phyloP scores from a whole-genome alignment of 2,329 filamentous ascomycete species.

The Aspergillaceae sp. region DNA sequence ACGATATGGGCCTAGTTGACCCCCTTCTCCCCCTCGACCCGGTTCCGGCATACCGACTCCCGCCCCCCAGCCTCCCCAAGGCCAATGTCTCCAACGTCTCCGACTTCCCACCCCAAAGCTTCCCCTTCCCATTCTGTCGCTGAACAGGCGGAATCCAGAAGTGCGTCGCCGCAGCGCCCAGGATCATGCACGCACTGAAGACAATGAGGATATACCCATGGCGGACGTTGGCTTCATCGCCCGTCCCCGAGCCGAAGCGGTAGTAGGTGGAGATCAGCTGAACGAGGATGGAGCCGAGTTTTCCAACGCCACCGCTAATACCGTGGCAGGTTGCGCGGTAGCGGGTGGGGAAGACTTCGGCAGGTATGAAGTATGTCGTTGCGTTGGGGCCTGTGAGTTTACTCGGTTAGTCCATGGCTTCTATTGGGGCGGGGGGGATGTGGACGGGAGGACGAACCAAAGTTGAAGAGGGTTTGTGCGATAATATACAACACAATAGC shows the following conservation, averaged over 20 bases:
- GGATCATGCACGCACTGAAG: slow-evolving; percentile 35
- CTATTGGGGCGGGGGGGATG: neutral
- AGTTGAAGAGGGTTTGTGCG: slow-evolving; percentile 42
- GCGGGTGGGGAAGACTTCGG: slow-evolving; percentile 48
- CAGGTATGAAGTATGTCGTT: slow-evolving; percentile 43
- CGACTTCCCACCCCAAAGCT: slow-evolving; percentile 27
- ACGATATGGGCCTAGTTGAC: neutral
- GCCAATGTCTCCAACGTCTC: slow-evolving; percentile 34
- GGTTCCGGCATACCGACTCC: slow-evolving; percentile 14
- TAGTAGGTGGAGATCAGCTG: slow-evolving; percentile 35
- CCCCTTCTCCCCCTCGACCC: neutral
- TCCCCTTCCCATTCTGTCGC: slow-evolving; percentile 15
- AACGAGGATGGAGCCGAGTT: slow-evolving; percentile 43
- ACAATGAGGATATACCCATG: slow-evolving; percentile 35
- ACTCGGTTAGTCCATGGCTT: slow-evolving; percentile 1
- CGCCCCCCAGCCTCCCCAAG: slow-evolving; percentile 28
- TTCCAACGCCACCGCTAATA: slow-evolving; percentile 46
- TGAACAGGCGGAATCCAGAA: slow-evolving; percentile 35
- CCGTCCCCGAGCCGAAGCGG: slow-evolving; percentile 27
- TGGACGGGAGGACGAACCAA: slow-evolving; percentile 25
- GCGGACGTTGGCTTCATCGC: slow-evolving; percentile 23
- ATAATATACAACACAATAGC: slow-evolving; percentile 38
- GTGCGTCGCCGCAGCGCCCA: slow-evolving; percentile 33
- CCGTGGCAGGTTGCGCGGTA: slow-evolving; percentile 49
- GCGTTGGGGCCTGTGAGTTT: slow-evolving; percentile 26